These are phyloP conservation scores for Penicillium sp. DNA, from an alignment of 2,329 filamentous ascomycete species.

Conservation along the genomic window DNA sequence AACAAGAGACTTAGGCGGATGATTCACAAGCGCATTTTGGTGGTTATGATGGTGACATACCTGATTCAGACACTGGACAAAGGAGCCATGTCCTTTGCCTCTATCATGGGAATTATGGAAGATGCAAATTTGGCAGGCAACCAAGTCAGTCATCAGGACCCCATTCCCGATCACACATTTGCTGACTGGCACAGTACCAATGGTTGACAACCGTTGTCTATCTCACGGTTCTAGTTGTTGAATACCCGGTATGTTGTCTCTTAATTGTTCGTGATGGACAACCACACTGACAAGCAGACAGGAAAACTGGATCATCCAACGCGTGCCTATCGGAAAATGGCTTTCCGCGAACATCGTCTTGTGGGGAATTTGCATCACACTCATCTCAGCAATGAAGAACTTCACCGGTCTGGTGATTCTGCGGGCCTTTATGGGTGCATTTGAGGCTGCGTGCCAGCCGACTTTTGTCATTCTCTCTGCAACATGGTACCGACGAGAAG, in stretches of 20 bases:
- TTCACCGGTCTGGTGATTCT: constrained; percentile 63
- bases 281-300: background rate
- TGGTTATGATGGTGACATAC: constrained; percentile 72
- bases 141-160: constrained; percentile 28
- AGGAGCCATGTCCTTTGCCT: constrained; percentile 39
- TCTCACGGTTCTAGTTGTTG: constrained; percentile 68
- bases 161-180: background rate
- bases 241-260: constrained; percentile 61
- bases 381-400: constrained; percentile 62
- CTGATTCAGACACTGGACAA: constrained; percentile 60
- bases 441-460: constrained; percentile 70
- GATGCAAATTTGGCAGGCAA: constrained; percentile 47
- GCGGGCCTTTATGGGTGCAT: constrained; percentile 68
- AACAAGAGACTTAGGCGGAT: constrained; percentile 61
- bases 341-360: constrained; percentile 63
- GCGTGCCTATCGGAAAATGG: constrained; percentile 68
- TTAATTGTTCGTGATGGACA: background rate
- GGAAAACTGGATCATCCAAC: constrained; percentile 60
- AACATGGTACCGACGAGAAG: constrained; percentile 72
- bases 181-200: constrained; percentile 53
- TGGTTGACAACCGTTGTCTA: constrained; percentile 76
- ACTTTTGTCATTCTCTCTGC: constrained; percentile 66
- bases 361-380: constrained; percentile 64
- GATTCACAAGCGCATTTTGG: constrained; percentile 68
- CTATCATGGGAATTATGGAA: constrained; percentile 40